phyloP scores from a whole-genome alignment of 2,329 filamentous ascomycete species.

The Aspergillus flavus region DNA sequence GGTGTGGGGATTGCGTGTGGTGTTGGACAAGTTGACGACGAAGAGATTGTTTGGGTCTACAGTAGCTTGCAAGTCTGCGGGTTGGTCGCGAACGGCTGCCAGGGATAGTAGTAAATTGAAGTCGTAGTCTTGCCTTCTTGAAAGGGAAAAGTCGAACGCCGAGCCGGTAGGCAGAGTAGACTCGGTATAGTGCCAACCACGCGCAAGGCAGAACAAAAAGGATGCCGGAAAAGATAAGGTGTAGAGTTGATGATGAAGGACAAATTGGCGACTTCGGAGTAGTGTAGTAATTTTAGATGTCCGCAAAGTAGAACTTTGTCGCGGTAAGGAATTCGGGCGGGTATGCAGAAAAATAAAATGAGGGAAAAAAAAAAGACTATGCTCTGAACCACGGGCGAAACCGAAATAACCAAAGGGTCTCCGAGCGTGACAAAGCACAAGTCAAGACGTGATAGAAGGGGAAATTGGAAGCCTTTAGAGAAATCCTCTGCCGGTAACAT shows the following conservation, averaged over 20 bases:
- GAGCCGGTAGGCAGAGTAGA: conserved; percentile 24
- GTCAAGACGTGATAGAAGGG: not conserved
- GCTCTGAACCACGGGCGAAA: conserved; percentile 13
- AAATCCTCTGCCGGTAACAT: not conserved
- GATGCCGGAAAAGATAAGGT: not conserved
- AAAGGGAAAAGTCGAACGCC: conserved; percentile 22
- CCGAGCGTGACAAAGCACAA: not conserved
- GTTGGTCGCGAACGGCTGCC: conserved; percentile 30
- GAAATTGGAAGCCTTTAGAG: conserved; percentile 12
- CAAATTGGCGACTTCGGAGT: not conserved
- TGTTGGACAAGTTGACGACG: not conserved
- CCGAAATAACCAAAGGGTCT: not conserved
- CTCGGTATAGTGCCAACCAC: conserved; percentile 2
- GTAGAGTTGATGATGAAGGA: not conserved
- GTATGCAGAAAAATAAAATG: conserved; percentile 1
- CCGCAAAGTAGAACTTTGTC: conserved; percentile 3
- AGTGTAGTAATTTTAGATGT: conserved; percentile 1
- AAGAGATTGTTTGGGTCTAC: conserved; percentile 13
- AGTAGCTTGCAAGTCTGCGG: conserved; percentile 12
- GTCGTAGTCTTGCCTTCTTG: conserved; percentile 17
- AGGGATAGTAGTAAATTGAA: conserved; percentile 32
- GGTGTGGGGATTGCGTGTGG: not conserved
- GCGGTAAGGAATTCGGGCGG: conserved; percentile 5
- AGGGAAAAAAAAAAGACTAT: conserved; percentile 5
- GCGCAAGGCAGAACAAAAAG: not conserved